Base-by-base conservation (phyloP, 352 stramenopile species). In the Phytopythium kandeliae region DNA sequence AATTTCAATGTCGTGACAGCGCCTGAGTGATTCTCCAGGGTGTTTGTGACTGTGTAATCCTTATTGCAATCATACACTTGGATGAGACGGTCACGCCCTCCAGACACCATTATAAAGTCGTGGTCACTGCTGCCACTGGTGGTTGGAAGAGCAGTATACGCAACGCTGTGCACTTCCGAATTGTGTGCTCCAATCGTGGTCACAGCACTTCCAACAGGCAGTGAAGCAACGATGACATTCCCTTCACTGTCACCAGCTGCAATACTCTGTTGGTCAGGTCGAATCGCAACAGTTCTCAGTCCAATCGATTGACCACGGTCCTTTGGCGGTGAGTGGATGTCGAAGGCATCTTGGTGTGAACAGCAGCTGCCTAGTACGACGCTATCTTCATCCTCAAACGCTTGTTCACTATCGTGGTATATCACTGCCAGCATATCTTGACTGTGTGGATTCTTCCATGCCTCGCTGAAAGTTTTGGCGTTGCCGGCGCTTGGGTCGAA, bases 1-100 rank as follows among this genome's bases (percentile, higher is more conserved):
- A 96, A 93, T 26, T 69, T 62, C 13, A 96, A 50, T 0, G 53
- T 49, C 13, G 62, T 87, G 12, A 96, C 73, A 8, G 84, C 70
- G 9, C 70, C 71, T 1, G 80, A 88, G 54, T 96, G 87, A 33
- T 76, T 83, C 24, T 95, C 82, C 31, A 96, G 51, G n/a, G 75
- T 95, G 15, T 50, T 58, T 13, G 85, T 17, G 0, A 71, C 62
- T 7, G 45, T 48, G 51, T 67, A 67, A 0, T 35, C 54, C 33
- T 63, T 73, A 19, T 54, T 57, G 38, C 69, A 78, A 55, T 95
- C 80, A 40, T 91, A 92, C 2, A 97, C 54, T 25, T 94, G 83
- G 9, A 96, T 71, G 16, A 96, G 57, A 11, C 74, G 69, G 51
- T 97, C 89, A 25, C 85, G 66, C 21, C 85, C 78, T 9, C 77